These are phyloP conservation scores for Didymosphaeria variabile DNA, from an alignment of 2,329 filamentous ascomycete genomes.

Conservation along the genomic window DNA sequence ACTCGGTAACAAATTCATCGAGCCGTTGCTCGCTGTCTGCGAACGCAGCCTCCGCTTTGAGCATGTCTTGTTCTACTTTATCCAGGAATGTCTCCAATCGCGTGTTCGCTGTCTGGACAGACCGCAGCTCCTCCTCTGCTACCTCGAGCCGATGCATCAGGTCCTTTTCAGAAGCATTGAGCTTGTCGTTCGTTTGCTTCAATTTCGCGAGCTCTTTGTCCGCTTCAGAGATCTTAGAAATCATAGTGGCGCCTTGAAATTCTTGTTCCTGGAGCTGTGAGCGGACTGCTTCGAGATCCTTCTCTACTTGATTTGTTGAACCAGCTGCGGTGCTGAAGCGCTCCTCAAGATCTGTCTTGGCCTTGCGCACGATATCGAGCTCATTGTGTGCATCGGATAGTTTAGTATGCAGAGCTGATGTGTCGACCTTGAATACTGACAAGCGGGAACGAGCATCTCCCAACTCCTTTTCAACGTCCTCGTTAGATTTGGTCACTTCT, in stretches of 20 bases:
- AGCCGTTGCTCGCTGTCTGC: slow-evolving; percentile 42
- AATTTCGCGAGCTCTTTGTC: slow-evolving; percentile 40
- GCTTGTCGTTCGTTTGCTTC: slow-evolving; percentile 35
- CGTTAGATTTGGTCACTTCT: slow-evolving; percentile 6
- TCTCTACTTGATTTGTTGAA: slow-evolving; percentile 17
- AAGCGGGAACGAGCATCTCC: slow-evolving; percentile 20
- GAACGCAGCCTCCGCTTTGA: slow-evolving; percentile 38
- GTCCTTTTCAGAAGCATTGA: slow-evolving; percentile 42
- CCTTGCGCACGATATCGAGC: slow-evolving; percentile 12
- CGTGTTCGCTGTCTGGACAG: slow-evolving; percentile 40
- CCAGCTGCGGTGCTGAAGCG: slow-evolving; percentile 10
- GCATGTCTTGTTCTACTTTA: slow-evolving; percentile 42
- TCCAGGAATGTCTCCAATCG: slow-evolving; percentile 44
- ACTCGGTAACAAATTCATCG: slow-evolving; percentile 36
- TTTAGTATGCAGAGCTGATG: slow-evolving; percentile 16
- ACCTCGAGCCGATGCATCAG: slow-evolving; percentile 36
- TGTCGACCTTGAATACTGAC: slow-evolving; percentile 18
- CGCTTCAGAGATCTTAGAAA: slow-evolving; percentile 28
- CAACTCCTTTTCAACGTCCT: slow-evolving; percentile 22
- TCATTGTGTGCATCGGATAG: slow-evolving; percentile 15
- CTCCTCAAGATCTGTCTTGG: slow-evolving; percentile 15
- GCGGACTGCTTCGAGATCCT: slow-evolving; percentile 21
- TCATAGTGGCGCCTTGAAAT: slow-evolving; percentile 26
- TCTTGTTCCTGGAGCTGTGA: slow-evolving; percentile 28
- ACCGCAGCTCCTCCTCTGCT: slow-evolving; percentile 44